Evolutionary conservation across 768 basidiomycete species (phyloP).

Genomic region (Calocera cornea): DNA sequence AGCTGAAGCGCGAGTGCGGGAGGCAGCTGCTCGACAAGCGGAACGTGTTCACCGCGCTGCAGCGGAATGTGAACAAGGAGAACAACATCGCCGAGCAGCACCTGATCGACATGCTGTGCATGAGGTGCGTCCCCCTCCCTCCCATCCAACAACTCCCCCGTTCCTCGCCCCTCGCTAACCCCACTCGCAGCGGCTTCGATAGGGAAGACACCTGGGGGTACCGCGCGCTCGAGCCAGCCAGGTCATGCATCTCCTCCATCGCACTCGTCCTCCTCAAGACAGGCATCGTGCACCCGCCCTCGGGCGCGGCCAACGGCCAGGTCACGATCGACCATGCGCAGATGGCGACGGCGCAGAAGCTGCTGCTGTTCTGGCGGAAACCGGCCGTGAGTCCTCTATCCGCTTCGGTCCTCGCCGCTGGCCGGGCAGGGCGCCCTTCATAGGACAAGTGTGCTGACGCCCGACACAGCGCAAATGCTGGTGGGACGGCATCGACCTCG

Average conservation of each 20-base stretch:
- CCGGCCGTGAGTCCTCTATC: slow-evolving; percentile 65
- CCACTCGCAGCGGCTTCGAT: slow-evolving; percentile 93
- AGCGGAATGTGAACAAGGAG: slow-evolving; percentile 98
- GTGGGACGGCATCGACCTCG: slow-evolving; percentile 96
- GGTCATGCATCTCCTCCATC: slow-evolving; percentile 97
- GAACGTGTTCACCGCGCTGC: slow-evolving; percentile 93
- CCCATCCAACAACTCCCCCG: slow-evolving; percentile 9
- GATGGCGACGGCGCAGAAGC: slow-evolving; percentile 95
- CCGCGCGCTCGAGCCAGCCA: slow-evolving; percentile 84
- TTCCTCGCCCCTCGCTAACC: too few species aligned
- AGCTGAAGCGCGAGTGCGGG: slow-evolving; percentile 77
- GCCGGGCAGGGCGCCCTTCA: too few species aligned
- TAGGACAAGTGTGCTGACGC: slow-evolving; percentile 8
- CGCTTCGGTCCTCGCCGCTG: too few species aligned
- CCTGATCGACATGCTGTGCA: slow-evolving; percentile 98
- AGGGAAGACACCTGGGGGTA: slow-evolving; percentile 98
- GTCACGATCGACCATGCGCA: slow-evolving; percentile 81
- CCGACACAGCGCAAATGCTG: slow-evolving; percentile 83
- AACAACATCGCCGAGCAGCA: slow-evolving; percentile 99
- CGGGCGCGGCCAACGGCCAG: slow-evolving; percentile 29
- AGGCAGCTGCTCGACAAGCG: slow-evolving; percentile 74
- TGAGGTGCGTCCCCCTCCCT: slow-evolving; percentile 54
- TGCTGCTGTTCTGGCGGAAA: slow-evolving; percentile 96
- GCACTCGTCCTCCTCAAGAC: slow-evolving; percentile 95
- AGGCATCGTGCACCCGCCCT: slow-evolving; percentile 64